Percentiles rank a stretch among this genome's conserved stretches.
Conservation (phyloP, 495 filamentous ascomycete species). For the Penicillium fimorum region DNA sequence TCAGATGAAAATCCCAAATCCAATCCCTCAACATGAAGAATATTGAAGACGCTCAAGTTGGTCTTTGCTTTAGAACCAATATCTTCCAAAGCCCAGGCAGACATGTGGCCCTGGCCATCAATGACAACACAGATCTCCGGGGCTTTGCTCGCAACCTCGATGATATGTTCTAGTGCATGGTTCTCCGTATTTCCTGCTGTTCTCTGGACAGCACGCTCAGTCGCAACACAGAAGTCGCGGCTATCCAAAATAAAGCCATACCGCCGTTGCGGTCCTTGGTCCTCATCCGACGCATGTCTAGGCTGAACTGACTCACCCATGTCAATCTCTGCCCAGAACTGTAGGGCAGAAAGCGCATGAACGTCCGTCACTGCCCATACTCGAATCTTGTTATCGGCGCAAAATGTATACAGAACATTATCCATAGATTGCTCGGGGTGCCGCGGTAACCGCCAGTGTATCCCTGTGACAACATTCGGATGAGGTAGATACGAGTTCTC, state of each 20-base stretch:
- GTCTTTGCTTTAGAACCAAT: constrained; percentile 71
- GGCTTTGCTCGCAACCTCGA: constrained; percentile 78
- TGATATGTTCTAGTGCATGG: constrained; percentile 75
- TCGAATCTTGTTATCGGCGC: constrained; percentile 76
- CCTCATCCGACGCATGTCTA: constrained; percentile 36
- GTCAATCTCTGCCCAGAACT: constrained; percentile 82
- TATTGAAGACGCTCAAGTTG: constrained; percentile 76
- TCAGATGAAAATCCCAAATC: constrained; percentile 63
- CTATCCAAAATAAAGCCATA: constrained; percentile 86
- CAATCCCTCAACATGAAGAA: constrained; percentile 75
- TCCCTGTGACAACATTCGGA: constrained; percentile 70
- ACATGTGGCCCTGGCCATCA: constrained; percentile 83
- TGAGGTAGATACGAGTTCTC: constrained; percentile 90
- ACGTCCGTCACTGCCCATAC: constrained; percentile 80
- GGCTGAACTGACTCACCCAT: constrained; percentile 71
- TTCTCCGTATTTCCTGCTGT: constrained; percentile 59
- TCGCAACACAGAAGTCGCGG: constrained; percentile 72
- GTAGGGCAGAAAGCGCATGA: constrained; percentile 67
- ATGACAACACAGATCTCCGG: constrained; percentile 87
- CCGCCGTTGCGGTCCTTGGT: constrained; percentile 40
- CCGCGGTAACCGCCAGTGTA: constrained; percentile 80
- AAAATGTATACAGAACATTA: constrained; percentile 91
- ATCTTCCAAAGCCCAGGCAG: constrained; percentile 91
- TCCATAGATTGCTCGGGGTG: constrained; percentile 76
- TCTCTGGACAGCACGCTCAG: constrained; percentile 70